Evolutionary conservation across 2,329 filamentous ascomycete species (phyloP).

Genomic region (Penicillium paneum): DNA sequence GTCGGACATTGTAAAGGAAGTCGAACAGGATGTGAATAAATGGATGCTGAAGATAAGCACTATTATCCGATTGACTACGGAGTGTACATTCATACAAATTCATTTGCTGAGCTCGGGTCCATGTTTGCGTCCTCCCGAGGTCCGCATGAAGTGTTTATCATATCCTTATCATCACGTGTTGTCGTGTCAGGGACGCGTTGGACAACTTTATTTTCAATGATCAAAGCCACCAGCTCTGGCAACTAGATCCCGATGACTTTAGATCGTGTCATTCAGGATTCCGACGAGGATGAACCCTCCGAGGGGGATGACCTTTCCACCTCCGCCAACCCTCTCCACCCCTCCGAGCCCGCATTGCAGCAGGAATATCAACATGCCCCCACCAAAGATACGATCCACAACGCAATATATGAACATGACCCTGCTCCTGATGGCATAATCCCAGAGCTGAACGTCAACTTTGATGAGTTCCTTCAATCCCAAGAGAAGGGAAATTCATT

Average conservation of each 20-base stretch:
- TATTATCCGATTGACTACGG: too few species aligned
- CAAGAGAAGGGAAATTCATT: slow-evolving; percentile 20
- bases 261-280: slow-evolving; percentile 44
- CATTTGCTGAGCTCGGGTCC: too few species aligned
- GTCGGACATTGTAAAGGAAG: too few species aligned
- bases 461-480: slow-evolving; percentile 39
- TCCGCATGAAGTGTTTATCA: background rate
- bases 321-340: slow-evolving; percentile 20
- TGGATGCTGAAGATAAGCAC: too few species aligned
- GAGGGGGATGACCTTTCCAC: slow-evolving; percentile 25
- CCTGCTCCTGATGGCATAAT: slow-evolving; percentile 10
- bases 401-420: slow-evolving; percentile 4
- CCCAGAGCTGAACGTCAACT: slow-evolving; percentile 32
- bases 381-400: slow-evolving; percentile 9
- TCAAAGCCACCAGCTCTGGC: background rate
- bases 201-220: slow-evolving; percentile 1
- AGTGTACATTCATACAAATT: too few species aligned
- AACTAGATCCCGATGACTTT: slow-evolving; percentile 30
- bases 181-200: slow-evolving; percentile 25
- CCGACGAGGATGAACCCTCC: slow-evolving; percentile 43
- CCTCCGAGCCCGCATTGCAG: slow-evolving; percentile 12
- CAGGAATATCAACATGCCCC: slow-evolving; percentile 13
- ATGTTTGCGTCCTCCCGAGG: too few species aligned
- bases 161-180: slow-evolving; percentile 34
- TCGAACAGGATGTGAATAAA: too few species aligned